Evolutionary conservation across 345 rosid genomes (phyloP), one percentile per base, ranked within the genome.

Genomic region (Eucalyptus brandiana): DNA sequence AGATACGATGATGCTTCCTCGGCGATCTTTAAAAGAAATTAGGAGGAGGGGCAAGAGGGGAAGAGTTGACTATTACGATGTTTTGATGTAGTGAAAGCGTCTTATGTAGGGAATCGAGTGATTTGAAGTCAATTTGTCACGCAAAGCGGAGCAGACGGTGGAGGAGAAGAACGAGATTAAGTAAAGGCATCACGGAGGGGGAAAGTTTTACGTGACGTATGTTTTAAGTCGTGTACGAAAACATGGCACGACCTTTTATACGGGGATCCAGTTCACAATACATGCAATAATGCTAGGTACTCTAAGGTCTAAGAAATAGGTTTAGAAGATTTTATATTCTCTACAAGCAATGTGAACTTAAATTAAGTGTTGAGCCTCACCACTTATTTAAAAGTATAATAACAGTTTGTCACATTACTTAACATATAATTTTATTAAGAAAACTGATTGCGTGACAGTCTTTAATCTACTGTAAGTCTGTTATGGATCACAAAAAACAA

Each of bases 381-480:
- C 9, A 14, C 19, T 30, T 30, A 30, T 6, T 65, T 32, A n/a
- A 15, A 65, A 65, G 34, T 30, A 15, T 2, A 14, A 62, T 62
- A 62, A 62, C 2, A 4, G 0, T 30, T 0, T 1, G 0, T 62
- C 34, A 30, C 34, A 14, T 62, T 15, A 30, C 5, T 62, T 62
- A 30, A 62, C 32, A 62, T 30, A 30, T 15, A 30, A 62, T 30
- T 62, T 62, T 14, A 19, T 53, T 53, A 53, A 53, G 2, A 53
- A 53, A 19, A 53, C 0, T 19, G 0, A 53, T 53, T 8, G 0
- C 0, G 4, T 53, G 24, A 53, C 23, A 53, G 0, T 53, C 0
- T 53, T 53, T 53, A 53, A 53, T 53, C 0, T 53, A 53, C 2
- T 3, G 0, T 53, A 53, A 53, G 0, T 53, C 56, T 7, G 0